phyloP scores from a whole-genome alignment of 768 basidiomycete species.

The Leccinellum albellum region DNA sequence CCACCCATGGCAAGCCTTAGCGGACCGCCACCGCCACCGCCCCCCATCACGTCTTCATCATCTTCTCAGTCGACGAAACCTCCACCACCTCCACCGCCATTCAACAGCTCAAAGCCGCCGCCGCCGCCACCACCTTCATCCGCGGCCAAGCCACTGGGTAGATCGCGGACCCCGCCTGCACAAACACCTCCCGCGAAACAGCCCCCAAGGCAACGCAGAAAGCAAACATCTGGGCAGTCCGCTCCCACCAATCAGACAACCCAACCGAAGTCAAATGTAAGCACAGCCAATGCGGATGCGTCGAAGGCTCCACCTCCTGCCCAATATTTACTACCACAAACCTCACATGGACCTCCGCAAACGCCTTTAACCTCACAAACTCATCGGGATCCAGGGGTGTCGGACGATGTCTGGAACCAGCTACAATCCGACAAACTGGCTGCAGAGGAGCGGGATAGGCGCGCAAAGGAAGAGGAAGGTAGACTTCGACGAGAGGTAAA shows the following conservation, averaged over 20 bases:
- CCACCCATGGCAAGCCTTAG: conserved; percentile 17
- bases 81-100: conserved; percentile 15
- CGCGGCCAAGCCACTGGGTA: conserved; percentile 4
- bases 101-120: neutral
- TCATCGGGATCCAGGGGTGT: conserved; percentile 48
- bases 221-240: neutral
- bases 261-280: neutral
- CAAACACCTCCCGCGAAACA: conserved; percentile 10
- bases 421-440: conserved; percentile 39
- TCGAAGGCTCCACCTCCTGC: neutral
- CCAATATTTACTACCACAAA: neutral
- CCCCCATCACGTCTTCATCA: conserved; percentile 20
- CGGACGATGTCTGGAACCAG: conserved; percentile 49
- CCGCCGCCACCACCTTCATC: neutral
- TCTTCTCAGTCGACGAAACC: conserved; percentile 20
- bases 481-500: conserved; percentile 17
- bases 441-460: conserved; percentile 16
- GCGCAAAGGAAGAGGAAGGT: conserved; percentile 16
- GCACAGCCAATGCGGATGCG: neutral
- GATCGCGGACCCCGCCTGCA: conserved; percentile 7
- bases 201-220: conserved; percentile 1
- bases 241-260: conserved; percentile 2
- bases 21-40: conserved; percentile 21
- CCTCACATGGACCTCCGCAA: neutral
- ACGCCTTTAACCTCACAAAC: neutral